A percentile compares a stretch with the other conserved stretches of the same genome.
phyloP scores from a whole-genome alignment of 2,329 filamentous ascomycete species.

The Escovopsis sp. region DNA sequence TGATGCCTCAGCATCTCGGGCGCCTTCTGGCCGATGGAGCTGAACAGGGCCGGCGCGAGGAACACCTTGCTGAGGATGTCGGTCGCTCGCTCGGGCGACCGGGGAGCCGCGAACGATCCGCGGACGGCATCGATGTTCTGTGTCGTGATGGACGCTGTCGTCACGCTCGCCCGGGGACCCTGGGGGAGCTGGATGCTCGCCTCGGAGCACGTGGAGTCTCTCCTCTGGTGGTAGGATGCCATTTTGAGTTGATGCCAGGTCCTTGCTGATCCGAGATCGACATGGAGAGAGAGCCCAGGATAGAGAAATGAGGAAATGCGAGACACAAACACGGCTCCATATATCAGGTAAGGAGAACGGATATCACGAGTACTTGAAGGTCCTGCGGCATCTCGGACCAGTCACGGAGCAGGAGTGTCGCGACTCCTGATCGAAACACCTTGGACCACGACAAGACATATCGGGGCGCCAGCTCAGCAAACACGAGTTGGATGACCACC shows the following conservation, averaged over 20 bases:
- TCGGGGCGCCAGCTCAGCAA: neutral
- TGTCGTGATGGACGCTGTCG: constrained; percentile 41
- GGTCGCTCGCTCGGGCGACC: constrained; percentile 34
- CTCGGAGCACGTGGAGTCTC: constrained; percentile 13
- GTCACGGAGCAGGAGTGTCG: too few relatives aligned
- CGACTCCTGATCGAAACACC: neutral
- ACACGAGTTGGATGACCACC: neutral
- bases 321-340: too few relatives aligned
- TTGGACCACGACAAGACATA: neutral
- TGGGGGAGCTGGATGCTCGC: constrained; percentile 30
- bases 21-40: neutral
- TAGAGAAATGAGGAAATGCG: neutral
- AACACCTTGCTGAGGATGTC: constrained; percentile 39
- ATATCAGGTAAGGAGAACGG: too few relatives aligned
- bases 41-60: constrained; percentile 20
- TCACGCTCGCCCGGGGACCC: constrained; percentile 38
- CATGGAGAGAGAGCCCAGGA: neutral
- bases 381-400: too few relatives aligned
- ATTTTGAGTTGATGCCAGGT: neutral
- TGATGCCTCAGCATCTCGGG: constrained; percentile 6
- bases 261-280: neutral
- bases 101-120: constrained; percentile 32
- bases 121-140: constrained; percentile 38
- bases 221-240: neutral
- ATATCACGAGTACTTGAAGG: neutral